phyloP scores from a whole-genome alignment of 768 basidiomycete species.

The Cytidiella melzeri region DNA sequence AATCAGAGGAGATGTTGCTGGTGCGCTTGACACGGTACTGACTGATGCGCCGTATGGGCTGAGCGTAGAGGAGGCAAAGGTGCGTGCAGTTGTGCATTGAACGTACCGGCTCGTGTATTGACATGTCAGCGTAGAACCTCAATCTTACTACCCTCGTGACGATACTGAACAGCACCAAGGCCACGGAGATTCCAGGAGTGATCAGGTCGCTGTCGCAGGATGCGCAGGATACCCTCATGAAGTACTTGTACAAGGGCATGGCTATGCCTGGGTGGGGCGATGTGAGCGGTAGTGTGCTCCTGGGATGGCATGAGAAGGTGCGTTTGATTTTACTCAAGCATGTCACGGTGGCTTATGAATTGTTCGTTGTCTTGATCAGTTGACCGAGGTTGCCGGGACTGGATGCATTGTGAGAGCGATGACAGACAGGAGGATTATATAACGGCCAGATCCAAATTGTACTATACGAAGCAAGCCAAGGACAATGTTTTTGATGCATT shows the following conservation, averaged over 20 bases:
- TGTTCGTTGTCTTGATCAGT: conserved; percentile 33
- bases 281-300: conserved; percentile 56
- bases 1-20: conserved; percentile 66
- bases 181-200: conserved; percentile 74
- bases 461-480: too few relatives aligned
- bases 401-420: conserved; percentile 91
- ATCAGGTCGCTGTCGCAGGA: conserved; percentile 70
- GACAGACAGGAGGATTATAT: conserved; percentile 60
- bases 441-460: too few relatives aligned
- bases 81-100: conserved; percentile 27
- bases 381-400: conserved; percentile 90
- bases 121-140: conserved; percentile 44
- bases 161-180: conserved; percentile 91
- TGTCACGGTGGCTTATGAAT: too few relatives aligned
- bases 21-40: conserved; percentile 65
- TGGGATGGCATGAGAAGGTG: conserved; percentile 98
- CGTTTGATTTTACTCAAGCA: too few relatives aligned
- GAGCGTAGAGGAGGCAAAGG: conserved; percentile 87
- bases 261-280: conserved; percentile 53
- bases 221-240: conserved; percentile 89
- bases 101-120: neutral
- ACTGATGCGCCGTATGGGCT: conserved; percentile 86
- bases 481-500: too few relatives aligned
- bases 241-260: conserved; percentile 98
- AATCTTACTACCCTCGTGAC: conserved; percentile 77